Conservation (phyloP, 192 early-diverging fungal genomes). For the Helicostylum pulchrum region DNA sequence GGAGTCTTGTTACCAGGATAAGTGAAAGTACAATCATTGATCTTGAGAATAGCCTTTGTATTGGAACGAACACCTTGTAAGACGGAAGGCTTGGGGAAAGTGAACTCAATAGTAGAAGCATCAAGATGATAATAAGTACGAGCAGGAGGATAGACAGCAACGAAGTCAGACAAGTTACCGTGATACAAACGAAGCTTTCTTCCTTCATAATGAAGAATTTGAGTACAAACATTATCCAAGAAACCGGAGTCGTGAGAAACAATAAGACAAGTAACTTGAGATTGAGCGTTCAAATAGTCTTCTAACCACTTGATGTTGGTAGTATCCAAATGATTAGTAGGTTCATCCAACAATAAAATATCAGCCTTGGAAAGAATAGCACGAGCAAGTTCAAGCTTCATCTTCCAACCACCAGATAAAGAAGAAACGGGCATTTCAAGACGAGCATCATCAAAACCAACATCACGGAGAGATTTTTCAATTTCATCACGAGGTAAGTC, state of each 20-base stretch:
- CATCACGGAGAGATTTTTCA: constrained; percentile 42
- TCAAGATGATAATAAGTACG: constrained; percentile 74
- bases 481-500: constrained; percentile 46
- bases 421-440: constrained; percentile 56
- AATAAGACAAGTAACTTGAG: constrained; percentile 67
- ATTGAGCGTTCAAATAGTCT: constrained; percentile 64
- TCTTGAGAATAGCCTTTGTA: constrained; percentile 76
- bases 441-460: constrained; percentile 65
- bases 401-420: constrained; percentile 84
- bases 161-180: constrained; percentile 78
- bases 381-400: constrained; percentile 81
- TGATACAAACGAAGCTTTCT: constrained; percentile 76
- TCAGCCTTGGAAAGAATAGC: constrained; percentile 83
- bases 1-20: constrained; percentile 66
- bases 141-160: constrained; percentile 66
- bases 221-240: constrained; percentile 76
- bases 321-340: constrained; percentile 86
- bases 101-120: constrained; percentile 67
- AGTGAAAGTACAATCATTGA: constrained; percentile 69
- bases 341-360: constrained; percentile 90
- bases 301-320: constrained; percentile 74
- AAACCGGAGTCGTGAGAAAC: constrained; percentile 83
- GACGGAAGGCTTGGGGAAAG: constrained; percentile 74
- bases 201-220: constrained; percentile 76
- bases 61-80: constrained; percentile 77